These are phyloP conservation scores for Amphibolis antarctica DNA, from an alignment of 106 monocot genomes.

Conservation along the genomic window DNA sequence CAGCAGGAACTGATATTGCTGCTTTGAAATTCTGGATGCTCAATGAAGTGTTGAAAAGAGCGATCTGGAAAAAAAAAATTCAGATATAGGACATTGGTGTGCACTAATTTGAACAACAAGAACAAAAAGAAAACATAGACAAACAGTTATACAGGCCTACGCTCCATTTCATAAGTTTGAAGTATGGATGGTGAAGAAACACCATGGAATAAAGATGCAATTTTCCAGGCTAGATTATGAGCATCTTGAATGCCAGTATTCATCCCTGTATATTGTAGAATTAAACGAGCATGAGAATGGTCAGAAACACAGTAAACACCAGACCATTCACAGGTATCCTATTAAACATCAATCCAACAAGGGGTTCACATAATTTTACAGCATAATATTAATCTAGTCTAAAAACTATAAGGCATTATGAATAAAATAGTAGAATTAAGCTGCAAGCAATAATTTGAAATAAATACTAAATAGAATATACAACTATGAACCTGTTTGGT, in stretches of 20 bases:
- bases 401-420: no score
- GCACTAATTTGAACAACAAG: slow-evolving; percentile 2
- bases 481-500: no score
- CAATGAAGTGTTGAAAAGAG: slow-evolving; percentile 63
- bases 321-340: no score
- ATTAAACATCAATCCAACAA: no score
- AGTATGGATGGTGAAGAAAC: slow-evolving; percentile 54
- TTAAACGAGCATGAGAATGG: no score
- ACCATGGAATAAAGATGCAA: slow-evolving; percentile 36
- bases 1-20: slow-evolving; percentile 80
- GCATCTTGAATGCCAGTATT: slow-evolving; percentile 98
- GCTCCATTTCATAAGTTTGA: slow-evolving; percentile 77
- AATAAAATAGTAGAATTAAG: no score
- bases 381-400: no score
- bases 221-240: slow-evolving; percentile 96
- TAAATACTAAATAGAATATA: no score
- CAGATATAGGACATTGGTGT: not conserved
- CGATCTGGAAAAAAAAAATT: slow-evolving; percentile 42
- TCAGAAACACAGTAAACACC: no score
- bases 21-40: slow-evolving; percentile 87
- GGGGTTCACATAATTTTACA: no score
- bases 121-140: not conserved
- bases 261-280: slow-evolving; percentile 49
- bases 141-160: slow-evolving; percentile 51
- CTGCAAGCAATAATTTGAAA: no score